Evolutionary conservation across 495 filamentous ascomycete species (phyloP).

Genomic region (Lophium mytilinum): DNA sequence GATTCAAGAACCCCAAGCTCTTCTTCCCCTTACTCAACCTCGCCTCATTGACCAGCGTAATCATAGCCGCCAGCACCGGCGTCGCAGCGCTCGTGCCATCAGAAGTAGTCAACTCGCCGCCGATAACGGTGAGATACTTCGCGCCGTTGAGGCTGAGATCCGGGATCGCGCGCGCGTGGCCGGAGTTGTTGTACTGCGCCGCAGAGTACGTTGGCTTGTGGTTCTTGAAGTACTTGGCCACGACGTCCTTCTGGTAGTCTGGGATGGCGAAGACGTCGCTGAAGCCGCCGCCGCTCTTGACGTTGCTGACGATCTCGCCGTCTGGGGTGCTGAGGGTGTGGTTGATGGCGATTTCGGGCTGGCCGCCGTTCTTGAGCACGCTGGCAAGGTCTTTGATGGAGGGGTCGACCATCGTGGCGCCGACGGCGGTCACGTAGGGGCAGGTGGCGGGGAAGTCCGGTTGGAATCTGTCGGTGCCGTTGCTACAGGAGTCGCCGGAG

Average conservation of each 20-base stretch:
- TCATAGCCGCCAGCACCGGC: slow-evolving; percentile 46
- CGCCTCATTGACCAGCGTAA: slow-evolving; percentile 56
- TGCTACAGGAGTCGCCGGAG: neutral
- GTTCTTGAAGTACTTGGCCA: slow-evolving; percentile 43
- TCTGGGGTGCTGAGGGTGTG: slow-evolving; percentile 44
- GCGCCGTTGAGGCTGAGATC: slow-evolving; percentile 49
- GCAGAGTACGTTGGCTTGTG: slow-evolving; percentile 41
- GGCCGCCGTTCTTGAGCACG: slow-evolving; percentile 6
- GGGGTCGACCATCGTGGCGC: slow-evolving; percentile 17
- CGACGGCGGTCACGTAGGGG: slow-evolving; percentile 41
- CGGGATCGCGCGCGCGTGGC: slow-evolving; percentile 53
- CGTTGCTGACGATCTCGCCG: slow-evolving; percentile 51
- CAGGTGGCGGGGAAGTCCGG: slow-evolving; percentile 41
- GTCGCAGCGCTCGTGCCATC: slow-evolving; percentile 30
- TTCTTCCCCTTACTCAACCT: slow-evolving; percentile 45
- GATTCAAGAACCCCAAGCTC: slow-evolving; percentile 52
- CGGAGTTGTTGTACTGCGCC: slow-evolving; percentile 49
- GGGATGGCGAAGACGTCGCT: slow-evolving; percentile 58
- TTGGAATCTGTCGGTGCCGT: slow-evolving; percentile 7
- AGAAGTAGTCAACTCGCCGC: neutral
- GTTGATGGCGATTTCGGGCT: slow-evolving; percentile 13
- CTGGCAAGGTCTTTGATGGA: slow-evolving; percentile 25
- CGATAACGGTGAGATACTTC: slow-evolving; percentile 9
- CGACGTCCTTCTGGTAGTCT: slow-evolving; percentile 47
- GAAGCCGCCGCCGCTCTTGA: slow-evolving; percentile 56